phyloP scores from a whole-genome alignment of 805 yeast species.

The Ogataea angusta region DNA sequence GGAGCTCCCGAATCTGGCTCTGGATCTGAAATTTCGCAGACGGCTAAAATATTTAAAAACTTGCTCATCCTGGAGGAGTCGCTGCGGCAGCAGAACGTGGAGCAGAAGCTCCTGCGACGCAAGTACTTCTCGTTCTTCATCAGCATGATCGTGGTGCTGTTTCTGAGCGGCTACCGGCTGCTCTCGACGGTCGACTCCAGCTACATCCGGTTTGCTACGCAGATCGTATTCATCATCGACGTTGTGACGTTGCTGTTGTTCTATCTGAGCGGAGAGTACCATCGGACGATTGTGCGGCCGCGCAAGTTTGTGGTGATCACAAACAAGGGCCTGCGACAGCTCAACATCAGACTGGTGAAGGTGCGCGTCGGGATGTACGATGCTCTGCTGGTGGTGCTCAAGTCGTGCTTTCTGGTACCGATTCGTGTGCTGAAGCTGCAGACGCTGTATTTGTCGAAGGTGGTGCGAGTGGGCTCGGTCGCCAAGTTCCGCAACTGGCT shows the following conservation, averaged over 20 bases:
- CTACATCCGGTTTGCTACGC: constrained; percentile 38
- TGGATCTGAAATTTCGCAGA: constrained; percentile 24
- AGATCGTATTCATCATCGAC: constrained; percentile 58
- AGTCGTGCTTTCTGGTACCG: constrained; percentile 16
- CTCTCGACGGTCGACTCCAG: constrained; percentile 24
- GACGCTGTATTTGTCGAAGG: constrained; percentile 3
- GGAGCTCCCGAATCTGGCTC: constrained; percentile 4
- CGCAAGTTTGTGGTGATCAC: constrained; percentile 76
- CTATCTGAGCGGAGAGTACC: constrained; percentile 86
- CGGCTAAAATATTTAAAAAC: constrained; percentile 77
- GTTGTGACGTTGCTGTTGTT: constrained; percentile 70
- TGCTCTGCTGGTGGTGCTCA: constrained; percentile 20
- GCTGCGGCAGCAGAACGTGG: constrained; percentile 74
- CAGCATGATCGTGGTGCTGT: constrained; percentile 38
- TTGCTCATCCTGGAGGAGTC: constrained; percentile 82
- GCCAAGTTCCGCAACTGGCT: constrained; percentile 23
- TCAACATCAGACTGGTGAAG: constrained; percentile 74
- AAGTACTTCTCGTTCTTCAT: constrained; percentile 57
- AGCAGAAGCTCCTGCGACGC: constrained; percentile 62
- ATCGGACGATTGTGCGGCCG: constrained; percentile 78
- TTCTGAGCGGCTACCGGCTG: constrained; percentile 36
- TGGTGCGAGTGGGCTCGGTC: constrained; percentile 9
- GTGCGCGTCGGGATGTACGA: constrained; percentile 43
- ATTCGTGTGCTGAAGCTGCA: constrained; percentile 15
- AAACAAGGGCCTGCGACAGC: constrained; percentile 82